Percentiles rank a stretch among this genome's conserved stretches.
Evolutionary conservation across 306 rosid genomes (phyloP).

Genomic region (Hylodesmum podocarpum): DNA sequence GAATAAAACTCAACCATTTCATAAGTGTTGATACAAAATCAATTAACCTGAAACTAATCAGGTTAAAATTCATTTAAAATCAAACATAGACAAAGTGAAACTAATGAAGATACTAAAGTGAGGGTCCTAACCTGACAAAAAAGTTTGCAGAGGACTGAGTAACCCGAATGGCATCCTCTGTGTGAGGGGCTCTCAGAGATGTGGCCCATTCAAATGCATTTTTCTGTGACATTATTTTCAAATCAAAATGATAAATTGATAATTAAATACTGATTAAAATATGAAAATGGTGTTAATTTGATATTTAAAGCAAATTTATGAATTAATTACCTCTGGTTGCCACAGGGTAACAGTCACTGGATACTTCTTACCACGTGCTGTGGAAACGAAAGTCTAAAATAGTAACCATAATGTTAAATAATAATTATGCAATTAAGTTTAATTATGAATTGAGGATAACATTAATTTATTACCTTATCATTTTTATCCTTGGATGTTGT

Average conservation of each 20-base stretch:
- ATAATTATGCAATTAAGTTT: neutral
- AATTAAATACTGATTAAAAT: neutral
- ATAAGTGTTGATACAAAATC: too few relatives aligned
- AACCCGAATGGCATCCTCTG: conserved; percentile 67
- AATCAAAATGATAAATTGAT: neutral
- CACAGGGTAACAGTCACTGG: conserved; percentile 78
- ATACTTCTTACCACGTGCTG: conserved; percentile 48
- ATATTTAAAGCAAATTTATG: neutral
- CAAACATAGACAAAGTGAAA: too few relatives aligned
- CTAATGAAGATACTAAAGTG: neutral
- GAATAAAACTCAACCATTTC: too few relatives aligned
- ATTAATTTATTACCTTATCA: conserved; percentile 47
- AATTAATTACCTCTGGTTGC: conserved; percentile 75
- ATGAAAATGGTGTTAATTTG: neutral
- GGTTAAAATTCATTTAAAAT: too few relatives aligned
- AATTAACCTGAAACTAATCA: too few relatives aligned
- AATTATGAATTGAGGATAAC: neutral
- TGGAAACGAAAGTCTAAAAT: conserved; percentile 64
- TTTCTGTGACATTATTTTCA: conserved; percentile 41
- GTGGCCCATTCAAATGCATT: conserved; percentile 77
- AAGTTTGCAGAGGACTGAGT: conserved; percentile 65
- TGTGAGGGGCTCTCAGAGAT: conserved; percentile 58
- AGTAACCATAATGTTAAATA: neutral
- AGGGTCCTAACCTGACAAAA: conserved; percentile 64
- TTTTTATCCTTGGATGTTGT: conserved; percentile 58